A percentile compares a stretch with the other conserved stretches of the same genome.
Conservation (phyloP, 495 filamentous ascomycete genomes). For the Aspergillus bridgeri region DNA sequence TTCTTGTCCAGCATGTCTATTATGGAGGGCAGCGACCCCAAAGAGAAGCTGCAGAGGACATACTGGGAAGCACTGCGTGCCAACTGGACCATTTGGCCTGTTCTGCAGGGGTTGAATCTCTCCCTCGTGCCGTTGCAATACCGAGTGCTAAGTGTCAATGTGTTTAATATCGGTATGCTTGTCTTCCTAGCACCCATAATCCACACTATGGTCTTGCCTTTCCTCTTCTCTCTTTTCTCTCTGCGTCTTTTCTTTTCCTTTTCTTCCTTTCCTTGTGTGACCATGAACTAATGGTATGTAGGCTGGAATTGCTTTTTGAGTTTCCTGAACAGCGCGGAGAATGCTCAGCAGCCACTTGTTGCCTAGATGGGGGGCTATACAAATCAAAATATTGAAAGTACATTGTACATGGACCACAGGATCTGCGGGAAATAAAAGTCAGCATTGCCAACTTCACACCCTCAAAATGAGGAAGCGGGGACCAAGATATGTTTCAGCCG, state of each 20-base stretch:
- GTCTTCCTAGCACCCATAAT: not conserved
- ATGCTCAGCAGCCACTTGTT: not conserved
- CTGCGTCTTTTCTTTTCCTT: no score
- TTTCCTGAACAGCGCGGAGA: conserved; percentile 6
- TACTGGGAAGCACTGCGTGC: conserved; percentile 60
- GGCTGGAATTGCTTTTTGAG: conserved; percentile 17
- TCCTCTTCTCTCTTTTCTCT: no score
- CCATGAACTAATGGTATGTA: not conserved
- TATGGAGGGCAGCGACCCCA: conserved; percentile 63
- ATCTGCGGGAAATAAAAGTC: no score
- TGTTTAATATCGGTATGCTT: conserved; percentile 55
- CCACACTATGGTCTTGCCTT: no score
- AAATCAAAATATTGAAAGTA: no score
- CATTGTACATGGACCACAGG: no score
- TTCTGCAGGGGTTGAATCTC: conserved; percentile 77
- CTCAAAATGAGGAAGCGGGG: no score
- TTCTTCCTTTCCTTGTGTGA: not conserved
- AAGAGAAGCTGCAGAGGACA: conserved; percentile 59
- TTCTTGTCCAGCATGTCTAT: conserved; percentile 74
- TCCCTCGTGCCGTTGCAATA: conserved; percentile 73
- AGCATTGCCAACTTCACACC: no score
- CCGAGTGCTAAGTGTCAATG: conserved; percentile 74
- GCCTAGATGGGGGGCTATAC: not conserved
- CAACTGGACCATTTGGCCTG: conserved; percentile 87
- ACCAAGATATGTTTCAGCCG: no score